Percentiles rank a stretch among this genome's conserved stretches.
phyloP scores from a whole-genome alignment of 352 stramenopile genomes.

The Globisporangium radiosum region DNA sequence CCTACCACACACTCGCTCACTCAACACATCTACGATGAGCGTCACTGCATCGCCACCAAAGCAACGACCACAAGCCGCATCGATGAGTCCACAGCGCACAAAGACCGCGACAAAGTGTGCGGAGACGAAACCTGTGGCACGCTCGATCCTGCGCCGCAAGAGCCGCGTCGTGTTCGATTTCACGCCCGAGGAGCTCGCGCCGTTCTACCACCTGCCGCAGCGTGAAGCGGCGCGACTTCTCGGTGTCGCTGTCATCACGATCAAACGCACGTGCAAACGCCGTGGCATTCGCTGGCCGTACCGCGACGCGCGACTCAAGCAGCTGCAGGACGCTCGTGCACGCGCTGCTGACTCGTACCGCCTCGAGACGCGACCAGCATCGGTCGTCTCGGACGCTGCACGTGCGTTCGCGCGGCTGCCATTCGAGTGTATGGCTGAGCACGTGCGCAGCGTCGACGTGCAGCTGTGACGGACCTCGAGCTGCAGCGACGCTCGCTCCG shows the following conservation, averaged over 20 bases:
- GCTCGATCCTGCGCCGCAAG: slow-evolving; percentile 25
- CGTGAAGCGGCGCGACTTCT: slow-evolving; percentile 21
- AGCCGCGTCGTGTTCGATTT: slow-evolving; percentile 41
- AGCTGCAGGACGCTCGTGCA: slow-evolving; percentile 5
- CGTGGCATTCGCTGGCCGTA: slow-evolving; percentile 28
- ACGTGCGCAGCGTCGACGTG: neutral
- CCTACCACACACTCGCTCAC: neutral
- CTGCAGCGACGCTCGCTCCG: neutral
- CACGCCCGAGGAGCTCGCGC: slow-evolving; percentile 21
- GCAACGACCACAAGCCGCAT: neutral
- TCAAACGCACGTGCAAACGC: slow-evolving; percentile 36
- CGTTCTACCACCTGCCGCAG: slow-evolving; percentile 49
- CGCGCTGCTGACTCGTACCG: no score
- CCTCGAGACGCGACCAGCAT: neutral
- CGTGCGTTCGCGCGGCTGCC: slow-evolving; percentile 8
- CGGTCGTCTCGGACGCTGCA: slow-evolving; percentile 4
- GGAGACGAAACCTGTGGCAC: neutral
- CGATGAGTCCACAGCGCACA: slow-evolving; percentile 1
- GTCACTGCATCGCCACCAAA: neutral
- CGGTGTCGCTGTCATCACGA: slow-evolving; percentile 27
- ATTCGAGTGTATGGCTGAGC: slow-evolving; percentile 10
- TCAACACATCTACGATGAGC: neutral
- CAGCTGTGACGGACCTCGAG: neutral
- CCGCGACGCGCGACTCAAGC: slow-evolving; percentile 24
- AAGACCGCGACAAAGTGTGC: neutral